These are phyloP conservation scores for Pneumocystis jirovecii DNA, from an alignment of 1,139 yeast species.

Conservation along the genomic window DNA sequence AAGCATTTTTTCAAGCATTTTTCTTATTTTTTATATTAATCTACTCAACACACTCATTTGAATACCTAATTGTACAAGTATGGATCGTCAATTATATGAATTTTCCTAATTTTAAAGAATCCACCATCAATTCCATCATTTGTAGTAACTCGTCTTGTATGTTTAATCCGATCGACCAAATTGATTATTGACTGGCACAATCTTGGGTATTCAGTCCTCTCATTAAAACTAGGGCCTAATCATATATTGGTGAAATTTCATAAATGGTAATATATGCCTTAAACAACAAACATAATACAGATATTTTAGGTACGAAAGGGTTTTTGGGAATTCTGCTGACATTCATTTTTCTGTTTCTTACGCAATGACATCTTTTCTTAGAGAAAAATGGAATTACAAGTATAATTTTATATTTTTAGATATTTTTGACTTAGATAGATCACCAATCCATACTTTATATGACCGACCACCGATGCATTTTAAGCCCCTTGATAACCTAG, in stretches of 20 bases:
- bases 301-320: conserved; percentile 33
- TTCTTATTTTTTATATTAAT: conserved; percentile 30
- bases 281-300: not conserved
- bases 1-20: conserved; percentile 40
- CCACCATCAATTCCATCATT: conserved; percentile 88
- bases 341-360: conserved; percentile 70
- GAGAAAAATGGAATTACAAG: conserved; percentile 3
- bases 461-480: conserved; percentile 68
- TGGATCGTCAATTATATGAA: not conserved
- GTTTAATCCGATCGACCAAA: conserved; percentile 43
- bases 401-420: conserved; percentile 20
- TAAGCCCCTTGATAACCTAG: conserved; percentile 30
- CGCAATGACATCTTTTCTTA: conserved; percentile 39
- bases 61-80: conserved; percentile 32
- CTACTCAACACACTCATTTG: conserved; percentile 43
- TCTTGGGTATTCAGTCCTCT: conserved; percentile 70
- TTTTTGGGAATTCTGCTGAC: conserved; percentile 47
- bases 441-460: conserved; percentile 28
- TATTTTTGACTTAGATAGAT: not conserved
- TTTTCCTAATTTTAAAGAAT: conserved; percentile 49
- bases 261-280: conserved; percentile 16
- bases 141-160: conserved; percentile 40
- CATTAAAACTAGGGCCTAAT: conserved; percentile 38
- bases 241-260: conserved; percentile 34
- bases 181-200: conserved; percentile 94